Evolutionary conservation across 345 rosid genomes (phyloP).

Genomic region (Pistacia atlantica): DNA sequence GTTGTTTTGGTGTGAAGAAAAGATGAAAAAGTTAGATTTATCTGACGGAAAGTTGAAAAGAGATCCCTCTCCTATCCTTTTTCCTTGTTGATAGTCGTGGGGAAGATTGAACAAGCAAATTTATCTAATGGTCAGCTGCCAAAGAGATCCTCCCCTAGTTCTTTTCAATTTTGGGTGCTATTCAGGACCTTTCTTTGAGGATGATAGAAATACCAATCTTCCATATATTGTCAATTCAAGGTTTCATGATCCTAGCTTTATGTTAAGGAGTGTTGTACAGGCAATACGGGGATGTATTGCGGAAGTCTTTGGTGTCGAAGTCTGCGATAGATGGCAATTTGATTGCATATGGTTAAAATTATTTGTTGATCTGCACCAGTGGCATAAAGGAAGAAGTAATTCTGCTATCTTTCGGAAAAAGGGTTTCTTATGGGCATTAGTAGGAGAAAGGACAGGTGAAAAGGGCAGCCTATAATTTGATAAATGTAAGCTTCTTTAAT

Average conservation of each 20-base stretch:
- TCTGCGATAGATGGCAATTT: too few species aligned
- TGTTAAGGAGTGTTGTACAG: neutral
- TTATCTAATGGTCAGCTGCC: neutral
- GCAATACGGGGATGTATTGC: neutral
- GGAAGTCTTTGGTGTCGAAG: neutral
- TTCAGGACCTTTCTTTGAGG: neutral
- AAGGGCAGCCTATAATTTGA: neutral
- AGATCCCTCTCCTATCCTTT: conserved; percentile 79
- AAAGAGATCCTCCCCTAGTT: neutral
- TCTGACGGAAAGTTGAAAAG: conserved; percentile 64
- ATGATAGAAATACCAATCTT: neutral
- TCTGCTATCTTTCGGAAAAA: neutral
- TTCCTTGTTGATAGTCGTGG: conserved; percentile 61
- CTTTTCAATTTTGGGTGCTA: neutral
- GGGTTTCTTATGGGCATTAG: neutral
- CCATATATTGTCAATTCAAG: neutral
- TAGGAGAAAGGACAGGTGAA: neutral
- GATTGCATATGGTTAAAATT: neutral
- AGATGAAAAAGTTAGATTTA: conserved; percentile 79
- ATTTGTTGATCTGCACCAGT: neutral
- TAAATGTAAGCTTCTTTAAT: neutral
- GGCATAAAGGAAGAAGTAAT: neutral
- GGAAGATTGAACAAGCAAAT: conserved; percentile 1
- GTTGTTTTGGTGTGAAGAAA: conserved; percentile 92
- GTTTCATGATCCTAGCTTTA: neutral